Evolutionary conservation across 768 basidiomycete genomes (phyloP).

Genomic region (Steccherinum ochraceum): DNA sequence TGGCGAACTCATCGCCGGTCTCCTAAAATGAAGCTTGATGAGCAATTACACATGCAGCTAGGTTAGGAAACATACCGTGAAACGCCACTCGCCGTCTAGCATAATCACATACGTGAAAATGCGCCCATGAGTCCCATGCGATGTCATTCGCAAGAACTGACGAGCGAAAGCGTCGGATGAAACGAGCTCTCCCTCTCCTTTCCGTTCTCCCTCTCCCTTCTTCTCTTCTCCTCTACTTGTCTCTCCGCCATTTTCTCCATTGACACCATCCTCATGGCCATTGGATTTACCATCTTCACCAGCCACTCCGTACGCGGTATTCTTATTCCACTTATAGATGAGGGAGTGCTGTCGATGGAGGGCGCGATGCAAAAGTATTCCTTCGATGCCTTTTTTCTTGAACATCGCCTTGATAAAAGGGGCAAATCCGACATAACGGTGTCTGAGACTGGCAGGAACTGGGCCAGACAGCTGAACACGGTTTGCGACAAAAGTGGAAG

Average conservation of each 20-base stretch:
- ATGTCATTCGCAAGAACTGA: slow-evolving; percentile 35
- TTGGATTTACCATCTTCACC: background rate
- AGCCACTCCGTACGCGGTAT: slow-evolving; percentile 28
- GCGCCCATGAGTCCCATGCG: slow-evolving; percentile 33
- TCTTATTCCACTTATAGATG: slow-evolving; percentile 32
- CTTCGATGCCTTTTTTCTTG: slow-evolving; percentile 28
- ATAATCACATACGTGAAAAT: slow-evolving; percentile 42
- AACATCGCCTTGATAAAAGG: slow-evolving; percentile 38
- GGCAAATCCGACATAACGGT: slow-evolving; percentile 32
- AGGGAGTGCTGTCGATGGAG: slow-evolving; percentile 34
- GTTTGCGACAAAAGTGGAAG: slow-evolving; percentile 36
- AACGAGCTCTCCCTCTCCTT: slow-evolving; percentile 4
- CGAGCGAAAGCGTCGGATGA: slow-evolving; percentile 17
- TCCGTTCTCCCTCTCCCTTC: background rate
- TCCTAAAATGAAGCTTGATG: slow-evolving; percentile 18
- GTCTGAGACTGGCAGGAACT: slow-evolving; percentile 31
- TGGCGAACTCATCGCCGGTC: slow-evolving; percentile 38
- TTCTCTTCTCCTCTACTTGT: background rate
- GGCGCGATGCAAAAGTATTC: slow-evolving; percentile 31
- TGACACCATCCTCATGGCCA: background rate
- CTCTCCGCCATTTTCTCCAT: background rate
- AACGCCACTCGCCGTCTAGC: slow-evolving; percentile 36
- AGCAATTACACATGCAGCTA: background rate
- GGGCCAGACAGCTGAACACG: slow-evolving; percentile 38
- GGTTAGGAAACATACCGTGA: slow-evolving; percentile 25